Evolutionary conservation across 257 asterid genomes (phyloP).

Genomic region (Salvia splendens): DNA sequence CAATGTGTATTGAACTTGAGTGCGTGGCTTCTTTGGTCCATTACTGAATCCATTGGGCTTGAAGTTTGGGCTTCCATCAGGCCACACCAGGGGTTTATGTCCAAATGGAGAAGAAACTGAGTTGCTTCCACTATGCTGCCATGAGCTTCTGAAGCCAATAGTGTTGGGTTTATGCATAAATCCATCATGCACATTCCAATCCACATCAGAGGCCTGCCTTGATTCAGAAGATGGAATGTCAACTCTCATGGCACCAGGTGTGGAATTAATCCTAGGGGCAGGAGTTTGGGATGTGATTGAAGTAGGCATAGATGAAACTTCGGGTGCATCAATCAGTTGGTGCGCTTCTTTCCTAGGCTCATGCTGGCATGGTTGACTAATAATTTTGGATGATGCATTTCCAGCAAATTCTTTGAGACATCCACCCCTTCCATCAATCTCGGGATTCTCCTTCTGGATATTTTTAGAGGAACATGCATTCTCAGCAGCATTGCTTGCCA

Average conservation of each 20-base stretch:
- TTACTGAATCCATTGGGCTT: constrained; percentile 56
- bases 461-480: constrained; percentile 29
- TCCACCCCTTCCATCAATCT: constrained; percentile 24
- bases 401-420: constrained; percentile 17
- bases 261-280: constrained; percentile 35
- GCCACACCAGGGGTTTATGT: constrained; percentile 59
- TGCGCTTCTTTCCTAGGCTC: constrained; percentile 32
- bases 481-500: constrained; percentile 38
- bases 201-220: constrained; percentile 47
- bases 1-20: constrained; percentile 83
- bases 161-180: constrained; percentile 44
- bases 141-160: constrained; percentile 43
- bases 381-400: constrained; percentile 29
- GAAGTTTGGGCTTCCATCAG: constrained; percentile 56
- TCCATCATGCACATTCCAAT: constrained; percentile 45
- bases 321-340: constrained; percentile 39
- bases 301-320: constrained; percentile 31
- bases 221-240: constrained; percentile 60
- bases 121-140: constrained; percentile 48
- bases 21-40: constrained; percentile 93
- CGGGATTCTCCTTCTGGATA: constrained; percentile 32
- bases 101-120: constrained; percentile 56
- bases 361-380: constrained; percentile 29
- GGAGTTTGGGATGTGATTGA: constrained; percentile 37
- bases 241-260: constrained; percentile 46